Percentiles rank a stretch among this genome's conserved stretches.
These are phyloP conservation scores for Metschnikowia gruessii DNA, from an alignment of 805 yeast genomes.

Conservation along the genomic window DNA sequence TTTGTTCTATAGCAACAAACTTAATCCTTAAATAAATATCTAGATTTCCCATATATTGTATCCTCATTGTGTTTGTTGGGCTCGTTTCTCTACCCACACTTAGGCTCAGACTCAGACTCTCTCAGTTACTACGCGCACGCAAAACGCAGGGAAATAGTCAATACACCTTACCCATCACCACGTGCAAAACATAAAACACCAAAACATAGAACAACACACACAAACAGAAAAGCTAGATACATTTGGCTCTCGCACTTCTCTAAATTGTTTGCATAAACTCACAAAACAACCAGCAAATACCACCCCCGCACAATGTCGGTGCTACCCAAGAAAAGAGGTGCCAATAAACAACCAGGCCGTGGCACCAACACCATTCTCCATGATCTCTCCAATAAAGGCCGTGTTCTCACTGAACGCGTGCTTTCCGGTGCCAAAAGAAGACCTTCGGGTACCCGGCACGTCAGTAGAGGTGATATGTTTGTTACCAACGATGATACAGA, in stretches of 20 bases:
- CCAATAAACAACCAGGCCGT: slow-evolving; percentile 13
- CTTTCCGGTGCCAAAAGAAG: slow-evolving; percentile 21
- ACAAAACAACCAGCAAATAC: not conserved
- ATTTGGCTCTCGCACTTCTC: too few species aligned
- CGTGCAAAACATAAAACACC: not conserved
- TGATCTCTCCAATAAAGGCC: slow-evolving; percentile 29
- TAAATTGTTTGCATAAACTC: too few species aligned
- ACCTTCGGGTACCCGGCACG: slow-evolving; percentile 21
- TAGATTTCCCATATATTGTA: too few species aligned
- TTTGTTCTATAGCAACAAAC: too few species aligned
- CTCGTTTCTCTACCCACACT: too few species aligned
- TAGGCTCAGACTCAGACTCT: not conserved
- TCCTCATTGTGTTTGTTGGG: too few species aligned
- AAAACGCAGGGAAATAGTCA: not conserved
- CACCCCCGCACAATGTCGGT: slow-evolving; percentile 10
- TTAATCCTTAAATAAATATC: too few species aligned
- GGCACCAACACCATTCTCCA: slow-evolving; percentile 22
- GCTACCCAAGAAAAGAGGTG: slow-evolving; percentile 28
- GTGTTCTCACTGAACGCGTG: slow-evolving; percentile 27
- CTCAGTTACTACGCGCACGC: not conserved
- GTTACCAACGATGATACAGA: slow-evolving; percentile 15
- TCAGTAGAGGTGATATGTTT: slow-evolving; percentile 22
- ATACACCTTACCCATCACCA: not conserved
- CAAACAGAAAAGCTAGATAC: too few species aligned
- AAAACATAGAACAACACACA: not conserved